These are phyloP conservation scores for Xylariaceae sp. DNA, from an alignment of 2,329 filamentous ascomycete genomes.

Conservation along the genomic window DNA sequence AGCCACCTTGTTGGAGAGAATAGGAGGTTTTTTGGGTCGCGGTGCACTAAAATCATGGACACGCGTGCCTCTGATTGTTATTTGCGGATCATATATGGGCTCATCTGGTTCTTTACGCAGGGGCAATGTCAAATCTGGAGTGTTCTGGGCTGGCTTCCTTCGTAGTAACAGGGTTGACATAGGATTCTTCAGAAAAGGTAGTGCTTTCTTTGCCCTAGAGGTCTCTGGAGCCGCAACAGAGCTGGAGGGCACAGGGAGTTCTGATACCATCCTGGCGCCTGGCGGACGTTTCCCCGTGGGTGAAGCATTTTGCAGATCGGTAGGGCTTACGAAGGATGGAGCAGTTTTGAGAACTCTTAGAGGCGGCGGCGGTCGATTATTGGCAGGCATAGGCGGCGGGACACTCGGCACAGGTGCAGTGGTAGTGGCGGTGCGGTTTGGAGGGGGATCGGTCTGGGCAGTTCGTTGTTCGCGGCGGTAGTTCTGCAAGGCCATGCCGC, in stretches of 20 bases:
- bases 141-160: constrained; percentile 50
- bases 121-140: constrained; percentile 41
- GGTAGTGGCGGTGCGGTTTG: constrained; percentile 14
- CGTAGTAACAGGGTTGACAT: constrained; percentile 57
- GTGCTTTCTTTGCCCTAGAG: constrained; percentile 47
- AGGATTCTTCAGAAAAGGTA: constrained; percentile 57
- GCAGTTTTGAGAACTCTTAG: constrained; percentile 30
- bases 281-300: constrained; percentile 40
- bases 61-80: constrained; percentile 60
- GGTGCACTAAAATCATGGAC: constrained; percentile 65
- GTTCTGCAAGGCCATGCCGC: constrained; percentile 51
- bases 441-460: constrained; percentile 17
- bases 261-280: constrained; percentile 37
- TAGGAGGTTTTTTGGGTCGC: constrained; percentile 41
- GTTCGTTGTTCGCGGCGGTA: constrained; percentile 41
- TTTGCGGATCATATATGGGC: constrained; percentile 55
- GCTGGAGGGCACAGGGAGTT: constrained; percentile 33
- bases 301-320: constrained; percentile 41
- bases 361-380: constrained; percentile 24
- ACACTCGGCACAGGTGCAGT: constrained; percentile 24
- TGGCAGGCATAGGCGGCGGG: constrained; percentile 29
- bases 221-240: constrained; percentile 34
- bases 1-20: constrained; percentile 22
- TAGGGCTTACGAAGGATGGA: constrained; percentile 48
- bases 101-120: constrained; percentile 39